Evolutionary conservation across 2,329 filamentous ascomycete species (phyloP).

Genomic region (Paramyrothecium sp.): DNA sequence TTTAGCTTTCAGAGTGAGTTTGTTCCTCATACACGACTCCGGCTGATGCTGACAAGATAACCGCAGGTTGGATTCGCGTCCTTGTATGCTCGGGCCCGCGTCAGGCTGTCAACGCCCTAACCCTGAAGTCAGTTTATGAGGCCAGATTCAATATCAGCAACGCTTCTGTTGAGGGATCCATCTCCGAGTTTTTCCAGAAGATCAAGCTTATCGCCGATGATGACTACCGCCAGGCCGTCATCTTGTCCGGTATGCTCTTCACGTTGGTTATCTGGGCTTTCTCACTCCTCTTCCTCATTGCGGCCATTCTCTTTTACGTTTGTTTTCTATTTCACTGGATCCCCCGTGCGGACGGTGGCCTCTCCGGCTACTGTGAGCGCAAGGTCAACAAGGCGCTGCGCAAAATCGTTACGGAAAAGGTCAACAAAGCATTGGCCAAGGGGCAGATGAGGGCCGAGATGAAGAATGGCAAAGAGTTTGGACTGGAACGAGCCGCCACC

Average conservation of each 20-base stretch:
- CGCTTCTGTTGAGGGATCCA: slow-evolving; percentile 55
- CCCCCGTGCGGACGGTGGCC: slow-evolving; percentile 73
- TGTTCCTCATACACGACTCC: background rate
- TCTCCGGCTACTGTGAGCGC: slow-evolving; percentile 83
- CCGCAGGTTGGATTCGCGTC: slow-evolving; percentile 77
- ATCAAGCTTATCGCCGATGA: slow-evolving; percentile 69
- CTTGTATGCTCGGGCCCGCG: slow-evolving; percentile 90
- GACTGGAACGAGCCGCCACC: slow-evolving; percentile 60
- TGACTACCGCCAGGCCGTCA: slow-evolving; percentile 75
- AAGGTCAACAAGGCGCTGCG: slow-evolving; percentile 87
- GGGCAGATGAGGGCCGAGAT: slow-evolving; percentile 59
- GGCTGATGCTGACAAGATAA: slow-evolving; percentile 3
- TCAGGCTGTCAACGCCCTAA: slow-evolving; percentile 86
- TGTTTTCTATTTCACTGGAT: slow-evolving; percentile 94
- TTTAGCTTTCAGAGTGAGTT: slow-evolving; percentile 67
- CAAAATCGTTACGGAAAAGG: slow-evolving; percentile 80
- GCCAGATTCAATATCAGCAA: slow-evolving; percentile 63
- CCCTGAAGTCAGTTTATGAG: slow-evolving; percentile 79
- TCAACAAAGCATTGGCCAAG: slow-evolving; percentile 83
- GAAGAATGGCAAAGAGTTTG: slow-evolving; percentile 50
- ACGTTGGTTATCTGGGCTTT: slow-evolving; percentile 88
- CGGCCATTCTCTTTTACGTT: slow-evolving; percentile 76
- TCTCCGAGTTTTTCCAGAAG: slow-evolving; percentile 81
- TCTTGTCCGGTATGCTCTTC: slow-evolving; percentile 89
- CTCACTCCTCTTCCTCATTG: slow-evolving; percentile 70